Evolutionary conservation across 2,329 filamentous ascomycete genomes (phyloP).

Genomic region (Xylariaceae sp.): DNA sequence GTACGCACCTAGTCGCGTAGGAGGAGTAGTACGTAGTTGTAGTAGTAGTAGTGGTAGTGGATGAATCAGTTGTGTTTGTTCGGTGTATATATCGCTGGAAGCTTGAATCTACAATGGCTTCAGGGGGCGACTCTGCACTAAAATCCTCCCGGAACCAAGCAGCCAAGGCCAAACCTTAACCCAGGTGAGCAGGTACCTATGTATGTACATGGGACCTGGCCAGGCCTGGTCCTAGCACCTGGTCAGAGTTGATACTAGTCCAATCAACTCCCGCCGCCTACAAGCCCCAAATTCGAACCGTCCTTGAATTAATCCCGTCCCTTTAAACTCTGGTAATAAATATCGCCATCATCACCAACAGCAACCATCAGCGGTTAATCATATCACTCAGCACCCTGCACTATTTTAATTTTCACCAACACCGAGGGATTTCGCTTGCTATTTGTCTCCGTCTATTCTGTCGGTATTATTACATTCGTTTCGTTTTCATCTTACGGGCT

Average conservation of each 20-base stretch:
- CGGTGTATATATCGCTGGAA: too few species aligned
- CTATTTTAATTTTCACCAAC: neutral
- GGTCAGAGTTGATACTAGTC: neutral
- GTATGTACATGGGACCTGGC: too few species aligned
- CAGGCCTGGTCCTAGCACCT: too few species aligned
- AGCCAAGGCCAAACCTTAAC: too few species aligned
- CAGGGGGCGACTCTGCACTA: too few species aligned
- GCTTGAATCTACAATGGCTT: too few species aligned
- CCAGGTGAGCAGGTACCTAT: too few species aligned
- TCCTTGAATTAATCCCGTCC: conserved; percentile 12
- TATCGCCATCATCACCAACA: conserved; percentile 18
- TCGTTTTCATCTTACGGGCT: conserved; percentile 1
- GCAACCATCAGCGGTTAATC: conserved; percentile 5
- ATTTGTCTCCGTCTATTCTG: conserved; percentile 1
- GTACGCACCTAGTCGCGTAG: too few species aligned
- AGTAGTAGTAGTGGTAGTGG: too few species aligned
- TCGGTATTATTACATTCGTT: conserved; percentile 15
- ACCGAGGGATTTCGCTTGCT: neutral
- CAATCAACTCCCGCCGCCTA: neutral
- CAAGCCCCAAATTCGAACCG: neutral
- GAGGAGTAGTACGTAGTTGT: too few species aligned
- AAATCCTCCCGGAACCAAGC: too few species aligned
- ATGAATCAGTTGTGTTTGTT: too few species aligned
- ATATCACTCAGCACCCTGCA: conserved; percentile 5
- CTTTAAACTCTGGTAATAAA: conserved; percentile 15